Evolutionary conservation across 345 rosid genomes (phyloP), one percentile per base, ranked within the genome.

Genomic region (Iberis pinnata): DNA sequence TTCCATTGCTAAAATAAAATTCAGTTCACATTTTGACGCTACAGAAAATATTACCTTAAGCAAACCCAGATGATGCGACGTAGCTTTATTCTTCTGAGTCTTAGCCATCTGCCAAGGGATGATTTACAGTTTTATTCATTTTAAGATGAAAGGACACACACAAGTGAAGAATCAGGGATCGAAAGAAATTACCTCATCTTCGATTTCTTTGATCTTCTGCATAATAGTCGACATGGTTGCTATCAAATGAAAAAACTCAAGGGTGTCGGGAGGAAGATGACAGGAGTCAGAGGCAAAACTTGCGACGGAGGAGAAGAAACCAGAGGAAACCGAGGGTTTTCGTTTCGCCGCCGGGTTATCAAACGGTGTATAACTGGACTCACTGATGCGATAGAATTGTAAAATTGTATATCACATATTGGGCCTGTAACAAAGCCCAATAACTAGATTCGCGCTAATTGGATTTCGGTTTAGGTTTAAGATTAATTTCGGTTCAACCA

Each of bases 71-170:
- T 92, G 98, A 72, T 92, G 58, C 2, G 98, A 78, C 1, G 98
- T 92, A 6, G 98, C 98, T 76, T 92, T 92, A 69, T 92, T 92
- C 80, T 92, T 92, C 67, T 92, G 97, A 19, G 98, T 92, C 79
- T 57, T 85, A 7, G 87, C 97, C 98, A 92, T 92, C 98, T 92
- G 75, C 61, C 6, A 4, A 4, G 25, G n/a, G n/a, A n/a, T n/a
- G 17, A 49, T 42, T 49, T 1, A 8, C 17, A 56, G n/a, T 11
- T 32, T 33, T 45, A 45, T 38, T 42, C 43, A 56, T 63, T 55
- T 17, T 37, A 46, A 43, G 18, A 51, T n/a, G n/a, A n/a, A n/a
- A n/a, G n/a, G n/a, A 39, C 43, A 26, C 7, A 29, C 25, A 40
- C 16, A 27, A 8, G 16, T 52, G 55, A 48, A 41, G 39, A 25